Percentiles rank a stretch among this genome's conserved stretches.
These are phyloP conservation scores for Cladosporium sp. DNA, from an alignment of 2,329 filamentous ascomycete genomes.

Conservation along the genomic window DNA sequence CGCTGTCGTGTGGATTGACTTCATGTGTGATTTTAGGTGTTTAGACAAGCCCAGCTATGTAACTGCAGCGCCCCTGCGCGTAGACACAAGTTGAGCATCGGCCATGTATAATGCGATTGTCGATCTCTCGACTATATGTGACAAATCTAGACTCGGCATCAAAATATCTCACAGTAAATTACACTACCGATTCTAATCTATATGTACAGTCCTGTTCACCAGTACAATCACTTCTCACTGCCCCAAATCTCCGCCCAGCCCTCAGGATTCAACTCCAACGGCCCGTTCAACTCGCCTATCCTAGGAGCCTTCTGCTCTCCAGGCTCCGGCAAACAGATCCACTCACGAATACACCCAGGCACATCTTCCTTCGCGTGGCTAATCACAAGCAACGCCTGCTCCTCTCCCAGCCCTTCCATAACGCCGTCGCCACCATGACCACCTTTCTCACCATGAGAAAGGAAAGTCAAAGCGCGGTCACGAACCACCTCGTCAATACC, in stretches of 20 bases:
- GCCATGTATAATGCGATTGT: neutral
- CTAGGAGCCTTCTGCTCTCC: conserved; percentile 63
- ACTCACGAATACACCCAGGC: conserved; percentile 78
- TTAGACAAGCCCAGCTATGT: neutral
- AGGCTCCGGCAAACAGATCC: conserved; percentile 80
- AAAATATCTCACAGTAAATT: neutral
- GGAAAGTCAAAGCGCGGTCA: conserved; percentile 84
- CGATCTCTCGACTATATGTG: neutral
- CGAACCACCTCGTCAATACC: conserved; percentile 61
- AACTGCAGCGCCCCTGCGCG: neutral
- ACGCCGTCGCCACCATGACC: conserved; percentile 42
- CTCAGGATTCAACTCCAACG: conserved; percentile 35
- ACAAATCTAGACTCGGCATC: neutral
- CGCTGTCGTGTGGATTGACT: neutral
- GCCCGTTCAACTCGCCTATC: conserved; percentile 59
- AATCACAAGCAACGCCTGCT: conserved; percentile 87
- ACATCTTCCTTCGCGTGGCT: conserved; percentile 91
- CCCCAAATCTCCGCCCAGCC: conserved; percentile 39
- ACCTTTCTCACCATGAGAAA: conserved; percentile 53
- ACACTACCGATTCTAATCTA: neutral
- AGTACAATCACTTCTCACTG: neutral
- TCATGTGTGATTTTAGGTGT: neutral
- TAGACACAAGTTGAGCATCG: neutral
- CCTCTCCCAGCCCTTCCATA: conserved; percentile 64
- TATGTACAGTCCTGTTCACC: neutral